phyloP scores from a whole-genome alignment of 2,329 filamentous ascomycete species.

The Ophiostoma tasmaniense region DNA sequence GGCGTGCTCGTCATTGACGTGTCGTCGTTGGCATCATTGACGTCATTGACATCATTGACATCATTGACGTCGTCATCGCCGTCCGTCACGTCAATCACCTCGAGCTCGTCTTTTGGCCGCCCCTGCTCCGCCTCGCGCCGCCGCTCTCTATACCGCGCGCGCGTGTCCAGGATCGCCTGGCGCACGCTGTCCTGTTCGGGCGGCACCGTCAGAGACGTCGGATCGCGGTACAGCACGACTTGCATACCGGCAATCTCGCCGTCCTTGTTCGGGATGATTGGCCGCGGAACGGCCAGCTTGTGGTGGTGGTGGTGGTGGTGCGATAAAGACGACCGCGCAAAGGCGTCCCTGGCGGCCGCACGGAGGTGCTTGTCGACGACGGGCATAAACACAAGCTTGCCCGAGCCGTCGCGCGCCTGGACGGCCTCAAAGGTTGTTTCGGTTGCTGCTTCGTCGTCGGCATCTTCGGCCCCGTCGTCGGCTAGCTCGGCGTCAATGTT shows the following conservation, averaged over 20 bases:
- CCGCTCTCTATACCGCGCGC: conserved; percentile 56
- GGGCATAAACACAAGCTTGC: conserved; percentile 67
- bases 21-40: not conserved
- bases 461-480: conserved; percentile 36
- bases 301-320: no score
- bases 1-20: conserved; percentile 13
- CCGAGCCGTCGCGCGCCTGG: conserved; percentile 27
- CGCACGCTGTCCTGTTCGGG: conserved; percentile 68
- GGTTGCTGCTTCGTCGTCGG: not conserved
- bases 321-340: conserved; percentile 24
- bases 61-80: not conserved
- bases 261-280: conserved; percentile 51
- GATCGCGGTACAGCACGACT: conserved; percentile 78
- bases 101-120: conserved; percentile 21
- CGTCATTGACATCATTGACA: not conserved
- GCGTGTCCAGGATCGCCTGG: conserved; percentile 73
- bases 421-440: not conserved
- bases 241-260: conserved; percentile 54
- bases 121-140: conserved; percentile 34
- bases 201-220: conserved; percentile 65
- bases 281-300: conserved; percentile 23
- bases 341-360: conserved; percentile 26
- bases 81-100: not conserved
- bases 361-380: conserved; percentile 77
- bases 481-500: conserved; percentile 82